Base-by-base conservation (phyloP, 169 alveolate genomes). In the Prorocentrum cordatum region DNA sequence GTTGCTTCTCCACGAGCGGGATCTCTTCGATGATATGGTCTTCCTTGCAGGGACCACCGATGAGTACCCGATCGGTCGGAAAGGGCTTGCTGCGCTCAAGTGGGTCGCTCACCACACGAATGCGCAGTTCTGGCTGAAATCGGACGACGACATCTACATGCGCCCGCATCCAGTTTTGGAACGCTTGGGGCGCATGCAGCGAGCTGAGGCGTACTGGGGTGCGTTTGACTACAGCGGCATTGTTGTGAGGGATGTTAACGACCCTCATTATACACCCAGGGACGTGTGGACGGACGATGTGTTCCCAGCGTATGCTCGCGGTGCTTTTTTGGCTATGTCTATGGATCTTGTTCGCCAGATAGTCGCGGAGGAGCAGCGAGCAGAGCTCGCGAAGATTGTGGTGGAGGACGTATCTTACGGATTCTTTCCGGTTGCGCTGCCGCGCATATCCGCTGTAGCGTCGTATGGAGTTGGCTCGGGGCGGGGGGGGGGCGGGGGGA, bases 321-420 rank as follows among this genome's bases (percentile, higher is more conserved):
- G 91, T 18, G 91, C 91, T 0, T 79, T 70, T 2, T 35, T 82
- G 27, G 91, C 91, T 20, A 62, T 82, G 80, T 82, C 91, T 1
- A 82, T 82, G 91, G 91, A 82, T 24, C 80, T 82, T 29, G 91
- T 82, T 14, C 79, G 91, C 42, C 66, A 45, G 58, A 64, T 82
- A 33, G 91, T 80, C 2, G 39, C 29, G 26, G 68, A 82, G 3
- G 91, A 82, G 33, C 80, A 77, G 70, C 12, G 27, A 29, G 29
- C 18, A 33, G 66, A 72, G 3, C 58, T 77, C 26, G 59, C 54
- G 47, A 77, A 77, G 62, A 77, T 77, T 12, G 42, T 45, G 12
- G 91, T 82, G 67, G 91, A 82, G 6, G 91, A 82, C 38, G 91
- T 82, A 22, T 82, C 91, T 3, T 82, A 82, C 26, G 91, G 91